A percentile compares a stretch with the other conserved stretches of the same genome.
These are phyloP conservation scores for Colletotrichum somersetense DNA, from an alignment of 2,329 filamentous ascomycete species.

Conservation along the genomic window DNA sequence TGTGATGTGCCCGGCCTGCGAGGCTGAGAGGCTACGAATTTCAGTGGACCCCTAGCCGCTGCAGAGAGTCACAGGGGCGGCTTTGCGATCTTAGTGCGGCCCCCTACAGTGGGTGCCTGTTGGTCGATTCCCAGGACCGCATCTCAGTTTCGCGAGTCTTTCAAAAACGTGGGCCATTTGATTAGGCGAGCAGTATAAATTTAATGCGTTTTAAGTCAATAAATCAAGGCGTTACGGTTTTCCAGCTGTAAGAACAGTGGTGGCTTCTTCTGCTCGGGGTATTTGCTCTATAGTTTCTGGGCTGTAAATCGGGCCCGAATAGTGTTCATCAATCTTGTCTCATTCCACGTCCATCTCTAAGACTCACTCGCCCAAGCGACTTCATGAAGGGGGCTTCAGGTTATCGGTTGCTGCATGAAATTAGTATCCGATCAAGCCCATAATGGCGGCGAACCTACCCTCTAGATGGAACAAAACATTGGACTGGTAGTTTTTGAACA, in stretches of 20 bases:
- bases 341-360: conserved; percentile 27
- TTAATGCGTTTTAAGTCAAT: background rate
- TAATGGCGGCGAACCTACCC: conserved; percentile 66
- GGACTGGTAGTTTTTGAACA: conserved; percentile 99
- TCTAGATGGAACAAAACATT: conserved; percentile 98
- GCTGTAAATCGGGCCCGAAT: background rate
- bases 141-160: background rate
- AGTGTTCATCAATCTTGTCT: conserved; percentile 21
- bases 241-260: background rate
- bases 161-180: background rate
- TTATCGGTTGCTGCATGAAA: conserved; percentile 48
- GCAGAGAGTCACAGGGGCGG: background rate
- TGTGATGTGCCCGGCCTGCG: conserved; percentile 43
- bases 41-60: conserved; percentile 30
- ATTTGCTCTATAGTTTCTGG: conserved; percentile 2
- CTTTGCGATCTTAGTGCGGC: conserved; percentile 12
- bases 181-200: background rate
- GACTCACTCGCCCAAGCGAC: background rate
- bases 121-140: background rate
- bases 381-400: conserved; percentile 79
- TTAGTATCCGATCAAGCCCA: background rate
- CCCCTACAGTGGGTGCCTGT: conserved; percentile 1
- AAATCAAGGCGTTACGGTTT: background rate
- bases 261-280: conserved; percentile 6
- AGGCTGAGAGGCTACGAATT: conserved; percentile 51